Conservation (phyloP, 1,284 basidiomycete species). For the Entoloma clypeatum region DNA sequence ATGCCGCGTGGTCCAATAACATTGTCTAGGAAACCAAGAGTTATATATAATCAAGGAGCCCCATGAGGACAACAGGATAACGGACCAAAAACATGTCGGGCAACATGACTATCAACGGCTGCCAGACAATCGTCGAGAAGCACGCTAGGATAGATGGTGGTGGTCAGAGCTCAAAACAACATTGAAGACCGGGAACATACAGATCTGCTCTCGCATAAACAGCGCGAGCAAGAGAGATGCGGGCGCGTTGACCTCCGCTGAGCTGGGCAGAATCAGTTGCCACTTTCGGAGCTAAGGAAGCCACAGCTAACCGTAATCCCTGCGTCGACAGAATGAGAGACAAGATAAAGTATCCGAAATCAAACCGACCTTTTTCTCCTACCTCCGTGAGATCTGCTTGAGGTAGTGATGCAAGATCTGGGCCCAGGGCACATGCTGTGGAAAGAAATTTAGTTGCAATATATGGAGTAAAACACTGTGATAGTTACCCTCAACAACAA, state of each 20-base stretch:
- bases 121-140: conserved; percentile 71
- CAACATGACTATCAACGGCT: conserved; percentile 74
- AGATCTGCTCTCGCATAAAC: conserved; percentile 56
- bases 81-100: conserved; percentile 58
- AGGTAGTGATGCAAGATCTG: conserved; percentile 75
- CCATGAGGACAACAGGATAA: not conserved
- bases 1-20: conserved; percentile 90
- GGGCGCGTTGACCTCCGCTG: conserved; percentile 43
- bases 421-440: conserved; percentile 79
- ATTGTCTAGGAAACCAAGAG: conserved; percentile 52
- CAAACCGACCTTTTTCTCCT: conserved; percentile 57
- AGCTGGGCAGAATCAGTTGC: conserved; percentile 23
- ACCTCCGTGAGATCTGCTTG: conserved; percentile 77
- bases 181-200: conserved; percentile 22
- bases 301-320: conserved; percentile 31
- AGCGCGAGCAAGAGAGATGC: conserved; percentile 41
- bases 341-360: not conserved
- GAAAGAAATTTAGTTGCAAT: conserved; percentile 1
- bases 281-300: not conserved
- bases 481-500: conserved; percentile 65
- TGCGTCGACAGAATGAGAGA: conserved; percentile 11
- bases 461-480: not conserved
- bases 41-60: too few species aligned
- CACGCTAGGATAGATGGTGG: conserved; percentile 32
- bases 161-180: not conserved